Evolutionary conservation across 106 monocot species (phyloP).

Genomic region (Triglochin maritima): DNA sequence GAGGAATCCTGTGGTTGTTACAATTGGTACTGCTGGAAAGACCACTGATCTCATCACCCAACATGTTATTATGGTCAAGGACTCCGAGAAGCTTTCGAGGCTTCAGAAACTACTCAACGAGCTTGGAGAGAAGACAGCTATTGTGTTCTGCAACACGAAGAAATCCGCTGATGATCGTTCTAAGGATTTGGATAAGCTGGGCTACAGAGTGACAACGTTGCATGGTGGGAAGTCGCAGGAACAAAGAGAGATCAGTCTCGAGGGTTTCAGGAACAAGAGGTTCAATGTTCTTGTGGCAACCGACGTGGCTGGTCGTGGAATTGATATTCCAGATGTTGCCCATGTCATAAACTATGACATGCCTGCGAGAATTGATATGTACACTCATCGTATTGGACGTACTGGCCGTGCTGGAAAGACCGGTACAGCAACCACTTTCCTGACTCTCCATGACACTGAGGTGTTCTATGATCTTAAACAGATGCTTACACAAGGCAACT

Average conservation of each 20-base stretch:
- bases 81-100: slow-evolving; percentile 72
- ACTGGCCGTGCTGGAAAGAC: slow-evolving; percentile 96
- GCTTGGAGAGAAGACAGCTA: slow-evolving; percentile 85
- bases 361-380: slow-evolving; percentile 69
- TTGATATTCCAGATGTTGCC: slow-evolving; percentile 97
- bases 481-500: slow-evolving; percentile 94
- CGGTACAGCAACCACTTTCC: slow-evolving; percentile 80
- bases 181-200: slow-evolving; percentile 78
- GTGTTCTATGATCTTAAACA: slow-evolving; percentile 98
- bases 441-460: slow-evolving; percentile 72
- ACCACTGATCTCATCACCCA: slow-evolving; percentile 92
- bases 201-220: slow-evolving; percentile 76
- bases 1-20: slow-evolving; percentile 93
- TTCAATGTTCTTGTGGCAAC: slow-evolving; percentile 95
- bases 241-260: slow-evolving; percentile 92
- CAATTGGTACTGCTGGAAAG: slow-evolving; percentile 93
- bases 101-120: slow-evolving; percentile 78
- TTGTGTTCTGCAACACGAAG: slow-evolving; percentile 92
- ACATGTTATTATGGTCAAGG: slow-evolving; percentile 86
- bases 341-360: slow-evolving; percentile 98
- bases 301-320: slow-evolving; percentile 94
- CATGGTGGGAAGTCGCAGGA: slow-evolving; percentile 98
- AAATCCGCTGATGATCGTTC: slow-evolving; percentile 78
- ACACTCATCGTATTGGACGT: slow-evolving; percentile 94
- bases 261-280: slow-evolving; percentile 78